Evolutionary conservation across 345 rosid species (phyloP).

Genomic region (Euphorbia tirucalli): DNA sequence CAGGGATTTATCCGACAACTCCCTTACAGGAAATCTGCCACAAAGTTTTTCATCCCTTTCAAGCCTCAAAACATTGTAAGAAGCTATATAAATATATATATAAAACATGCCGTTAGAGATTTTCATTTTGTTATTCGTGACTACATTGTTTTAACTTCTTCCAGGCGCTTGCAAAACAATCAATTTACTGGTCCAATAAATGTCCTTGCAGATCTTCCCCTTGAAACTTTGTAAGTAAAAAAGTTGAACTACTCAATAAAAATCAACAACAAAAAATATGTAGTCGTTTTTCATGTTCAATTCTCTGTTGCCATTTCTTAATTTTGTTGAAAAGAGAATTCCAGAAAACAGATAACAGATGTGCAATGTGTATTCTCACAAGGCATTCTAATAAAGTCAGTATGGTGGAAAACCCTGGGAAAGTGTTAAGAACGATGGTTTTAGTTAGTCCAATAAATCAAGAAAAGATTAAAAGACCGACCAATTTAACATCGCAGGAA

Average conservation of each 20-base stretch:
- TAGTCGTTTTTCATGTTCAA: too few relatives aligned
- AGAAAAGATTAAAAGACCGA: background rate
- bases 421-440: background rate
- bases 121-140: conserved; percentile 9
- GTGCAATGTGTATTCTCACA: background rate
- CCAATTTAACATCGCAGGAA: conserved; percentile 43
- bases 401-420: too few relatives aligned
- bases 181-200: conserved; percentile 68
- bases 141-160: conserved; percentile 9
- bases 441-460: background rate
- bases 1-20: conserved; percentile 84
- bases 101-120: background rate
- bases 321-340: background rate
- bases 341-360: background rate
- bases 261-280: background rate
- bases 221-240: conserved; percentile 66
- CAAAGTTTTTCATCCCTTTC: conserved; percentile 59
- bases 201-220: conserved; percentile 64
- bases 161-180: conserved; percentile 74
- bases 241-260: background rate
- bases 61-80: conserved; percentile 64
- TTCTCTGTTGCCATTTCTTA: background rate
- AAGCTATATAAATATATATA: background rate
- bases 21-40: conserved; percentile 70
- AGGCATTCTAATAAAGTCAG: background rate